Conservation (phyloP, 2,329 filamentous ascomycete genomes). For the Didymella glomerata region DNA sequence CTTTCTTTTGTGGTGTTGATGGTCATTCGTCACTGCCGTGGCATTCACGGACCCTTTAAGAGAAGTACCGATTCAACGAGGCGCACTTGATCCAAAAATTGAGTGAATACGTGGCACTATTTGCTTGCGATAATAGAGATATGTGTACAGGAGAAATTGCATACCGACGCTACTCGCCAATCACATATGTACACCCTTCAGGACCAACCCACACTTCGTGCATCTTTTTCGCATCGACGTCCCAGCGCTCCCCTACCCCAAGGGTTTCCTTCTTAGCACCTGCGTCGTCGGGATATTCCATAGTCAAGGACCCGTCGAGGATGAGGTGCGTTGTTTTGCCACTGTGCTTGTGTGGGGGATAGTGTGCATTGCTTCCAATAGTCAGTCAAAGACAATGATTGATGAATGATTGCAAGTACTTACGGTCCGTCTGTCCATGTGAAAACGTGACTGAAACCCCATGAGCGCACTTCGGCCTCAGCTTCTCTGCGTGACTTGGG, state of each 20-base stretch:
- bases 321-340: constrained; percentile 75
- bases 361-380: constrained; percentile 64
- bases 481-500: constrained; percentile 57
- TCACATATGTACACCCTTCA: constrained; percentile 73
- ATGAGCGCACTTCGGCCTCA: constrained; percentile 70
- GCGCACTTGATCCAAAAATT: not conserved
- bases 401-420: constrained; percentile 34
- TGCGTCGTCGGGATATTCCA: constrained; percentile 70
- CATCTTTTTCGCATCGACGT: constrained; percentile 69
- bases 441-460: constrained; percentile 75
- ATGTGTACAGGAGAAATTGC: too few relatives aligned
- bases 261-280: constrained; percentile 66
- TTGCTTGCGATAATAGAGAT: too few relatives aligned
- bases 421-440: constrained; percentile 77
- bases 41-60: not conserved
- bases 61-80: constrained; percentile 1
- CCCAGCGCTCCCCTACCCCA: constrained; percentile 67
- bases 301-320: constrained; percentile 69
- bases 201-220: constrained; percentile 76
- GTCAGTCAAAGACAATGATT: too few relatives aligned
- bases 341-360: constrained; percentile 71
- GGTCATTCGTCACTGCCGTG: not conserved
- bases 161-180: constrained; percentile 56
- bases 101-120: not conserved
- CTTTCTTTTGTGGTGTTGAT: not conserved